These are phyloP conservation scores for Cucurbita pepo DNA, from an alignment of 306 rosid genomes.

Conservation along the genomic window DNA sequence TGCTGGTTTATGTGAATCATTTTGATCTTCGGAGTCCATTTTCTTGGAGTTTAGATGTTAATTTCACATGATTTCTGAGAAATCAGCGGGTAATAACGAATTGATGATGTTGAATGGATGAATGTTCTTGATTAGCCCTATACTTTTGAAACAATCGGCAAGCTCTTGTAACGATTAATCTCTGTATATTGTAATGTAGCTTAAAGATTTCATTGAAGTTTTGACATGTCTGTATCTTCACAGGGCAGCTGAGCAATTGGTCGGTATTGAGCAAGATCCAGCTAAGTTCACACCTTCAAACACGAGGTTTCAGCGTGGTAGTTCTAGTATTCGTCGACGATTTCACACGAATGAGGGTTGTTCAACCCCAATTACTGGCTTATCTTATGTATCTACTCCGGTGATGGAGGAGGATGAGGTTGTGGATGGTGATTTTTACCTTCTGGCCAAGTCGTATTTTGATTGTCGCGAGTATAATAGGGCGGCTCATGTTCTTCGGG, in stretches of 20 bases:
- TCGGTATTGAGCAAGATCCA: constrained; percentile 81
- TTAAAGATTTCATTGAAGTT: constrained; percentile 2
- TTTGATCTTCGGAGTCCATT: not conserved
- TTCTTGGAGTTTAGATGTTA: not conserved
- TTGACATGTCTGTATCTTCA: not conserved
- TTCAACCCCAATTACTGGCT: constrained; percentile 51
- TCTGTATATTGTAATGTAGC: not conserved
- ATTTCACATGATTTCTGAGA: not conserved
- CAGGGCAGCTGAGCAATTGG: constrained; percentile 93
- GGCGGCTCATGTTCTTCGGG: constrained; percentile 82
- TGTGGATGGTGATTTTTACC: constrained; percentile 67
- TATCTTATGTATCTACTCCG: constrained; percentile 77
- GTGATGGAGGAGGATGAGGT: constrained; percentile 85
- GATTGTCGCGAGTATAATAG: constrained; percentile 81
- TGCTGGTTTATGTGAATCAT: not conserved
- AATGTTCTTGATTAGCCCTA: not conserved
- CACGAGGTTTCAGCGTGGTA: constrained; percentile 88
- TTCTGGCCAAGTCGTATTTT: constrained; percentile 74
- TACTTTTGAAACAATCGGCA: not conserved
- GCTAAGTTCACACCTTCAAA: constrained; percentile 83
- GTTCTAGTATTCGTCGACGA: constrained; percentile 85
- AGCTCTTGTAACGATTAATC: not conserved
- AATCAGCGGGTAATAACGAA: not conserved
- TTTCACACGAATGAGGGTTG: constrained; percentile 44
- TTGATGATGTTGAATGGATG: not conserved